These are phyloP conservation scores for Populus hybrid DNA, from an alignment of 441 rosid species.

Conservation along the genomic window DNA sequence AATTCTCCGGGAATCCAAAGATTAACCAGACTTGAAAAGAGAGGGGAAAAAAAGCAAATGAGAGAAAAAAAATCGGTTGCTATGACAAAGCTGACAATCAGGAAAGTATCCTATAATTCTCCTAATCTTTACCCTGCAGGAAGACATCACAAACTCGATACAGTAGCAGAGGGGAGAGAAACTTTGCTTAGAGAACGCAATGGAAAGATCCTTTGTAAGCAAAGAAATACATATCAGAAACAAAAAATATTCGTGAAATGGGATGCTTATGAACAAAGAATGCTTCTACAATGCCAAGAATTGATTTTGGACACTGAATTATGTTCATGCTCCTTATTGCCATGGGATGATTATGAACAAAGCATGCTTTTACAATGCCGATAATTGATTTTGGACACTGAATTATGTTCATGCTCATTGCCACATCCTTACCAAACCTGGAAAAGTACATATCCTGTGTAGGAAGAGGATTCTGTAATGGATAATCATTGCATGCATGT, in stretches of 20 bases:
- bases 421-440: not conserved
- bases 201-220: not conserved
- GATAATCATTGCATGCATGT: not conserved
- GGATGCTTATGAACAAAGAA: constrained; percentile 14
- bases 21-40: too few species aligned
- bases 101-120: not conserved
- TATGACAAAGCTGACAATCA: not conserved
- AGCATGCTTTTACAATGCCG: not conserved
- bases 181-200: not conserved
- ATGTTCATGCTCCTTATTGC: not conserved
- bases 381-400: constrained; percentile 8
- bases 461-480: not conserved
- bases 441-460: constrained; percentile 2
- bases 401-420: not conserved
- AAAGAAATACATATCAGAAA: not conserved
- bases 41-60: not conserved
- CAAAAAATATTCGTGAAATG: not conserved
- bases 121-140: not conserved
- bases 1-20: too few species aligned
- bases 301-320: constrained; percentile 7
- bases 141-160: not conserved
- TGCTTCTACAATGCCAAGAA: constrained; percentile 6
- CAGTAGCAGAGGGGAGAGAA: constrained; percentile 4
- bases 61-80: not conserved
- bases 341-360: constrained; percentile 16